A percentile compares a stretch with the other conserved stretches of the same genome.
phyloP scores from a whole-genome alignment of 164 flowering plant genomes.

The Tetrastigma voinierianum region DNA sequence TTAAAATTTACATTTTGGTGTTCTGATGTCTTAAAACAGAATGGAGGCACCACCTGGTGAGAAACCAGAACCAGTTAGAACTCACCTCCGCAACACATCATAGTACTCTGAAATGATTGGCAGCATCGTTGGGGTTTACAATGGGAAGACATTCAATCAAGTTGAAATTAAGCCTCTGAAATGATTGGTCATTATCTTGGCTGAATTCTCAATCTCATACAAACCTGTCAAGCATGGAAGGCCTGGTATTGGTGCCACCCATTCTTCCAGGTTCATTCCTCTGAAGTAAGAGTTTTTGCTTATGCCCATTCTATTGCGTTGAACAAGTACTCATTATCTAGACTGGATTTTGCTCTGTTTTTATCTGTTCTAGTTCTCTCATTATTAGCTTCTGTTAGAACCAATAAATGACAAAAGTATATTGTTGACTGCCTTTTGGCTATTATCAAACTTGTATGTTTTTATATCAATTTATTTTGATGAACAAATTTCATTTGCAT shows the following conservation, averaged over 20 bases:
- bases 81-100: conserved; percentile 50
- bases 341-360: too few species aligned
- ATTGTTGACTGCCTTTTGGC: too few species aligned
- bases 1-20: too few species aligned
- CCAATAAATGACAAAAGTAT: too few species aligned
- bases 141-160: conserved; percentile 69
- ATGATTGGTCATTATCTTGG: conserved; percentile 68
- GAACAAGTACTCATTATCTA: too few species aligned
- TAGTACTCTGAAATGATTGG: conserved; percentile 73
- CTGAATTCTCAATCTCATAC: conserved; percentile 67
- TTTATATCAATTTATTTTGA: too few species aligned
- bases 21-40: conserved; percentile 21
- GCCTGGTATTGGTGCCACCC: conserved; percentile 79
- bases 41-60: conserved; percentile 62
- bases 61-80: conserved; percentile 58
- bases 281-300: conserved; percentile 42
- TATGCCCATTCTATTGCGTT: too few species aligned
- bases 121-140: conserved; percentile 64
- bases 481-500: too few species aligned
- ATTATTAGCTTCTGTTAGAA: too few species aligned
- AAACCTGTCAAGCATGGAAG: conserved; percentile 77
- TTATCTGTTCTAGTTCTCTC: too few species aligned
- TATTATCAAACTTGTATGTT: too few species aligned
- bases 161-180: conserved; percentile 72
- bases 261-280: conserved; percentile 67